Evolutionary conservation across 805 yeast genomes (phyloP), one percentile per base, ranked within the genome.

Genomic region (Lipomyces sp.): DNA sequence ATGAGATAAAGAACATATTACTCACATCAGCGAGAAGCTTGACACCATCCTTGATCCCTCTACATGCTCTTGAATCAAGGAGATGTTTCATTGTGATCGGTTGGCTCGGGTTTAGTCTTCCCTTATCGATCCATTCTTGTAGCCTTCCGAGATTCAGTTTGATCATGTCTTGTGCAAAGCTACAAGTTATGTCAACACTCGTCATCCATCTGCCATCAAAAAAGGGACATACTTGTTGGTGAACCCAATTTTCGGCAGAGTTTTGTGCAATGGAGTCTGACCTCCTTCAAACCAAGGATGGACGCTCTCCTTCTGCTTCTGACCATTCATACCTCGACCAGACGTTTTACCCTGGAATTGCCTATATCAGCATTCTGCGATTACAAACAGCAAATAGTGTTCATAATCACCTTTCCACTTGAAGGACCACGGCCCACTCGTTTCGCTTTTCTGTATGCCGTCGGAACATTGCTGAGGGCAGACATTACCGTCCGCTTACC

Each of bases 281-380:
- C 99, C 98, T 86, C 99, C 99, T 82, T 95, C 99, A 77, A 94
- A 92, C 94, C 96, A 91, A 66, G 89, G 86, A 64, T 92, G 94
- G 37, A 94, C 94, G 53, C 88, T 85, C 50, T 94, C 90, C 80
- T 98, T 86, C 10, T 98, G 97, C 80, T 94, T 94, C 78, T 94
- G 98, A 86, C 99, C 99, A 81, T 95, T 95, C 75, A 91, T 97
- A 83, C 99, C 99, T 78, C 98, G 85, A 59, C 97, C 97, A 5
- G 98, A 87, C 2, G 98, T 95, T 79, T 94, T 93, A 81, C 99
- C 99, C 71, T 85, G 82, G n/a, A 55, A 6, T 34, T 8, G n/a
- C 53, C n/a, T 32, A 13, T 29, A 34, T n/a, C 33, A 15, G 15
- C 60, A 56, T 7, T 42, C 29, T n/a, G 39, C 15, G 29, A 35